Conservation (phyloP, 75 land plant genomes). For the Ceratopteris richardii region DNA sequence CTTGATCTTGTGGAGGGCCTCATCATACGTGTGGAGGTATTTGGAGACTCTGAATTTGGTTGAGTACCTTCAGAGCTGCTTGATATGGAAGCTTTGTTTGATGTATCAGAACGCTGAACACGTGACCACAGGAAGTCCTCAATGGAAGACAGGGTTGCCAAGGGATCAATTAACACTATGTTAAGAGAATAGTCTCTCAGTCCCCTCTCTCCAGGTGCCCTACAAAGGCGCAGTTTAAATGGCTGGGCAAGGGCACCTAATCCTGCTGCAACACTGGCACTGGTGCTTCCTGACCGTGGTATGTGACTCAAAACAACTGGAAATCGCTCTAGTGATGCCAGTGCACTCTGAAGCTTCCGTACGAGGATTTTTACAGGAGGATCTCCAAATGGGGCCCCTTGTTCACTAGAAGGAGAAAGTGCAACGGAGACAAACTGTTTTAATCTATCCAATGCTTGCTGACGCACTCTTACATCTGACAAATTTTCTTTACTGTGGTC, state of each 20-base stretch:
- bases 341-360: slow-evolving; percentile 84
- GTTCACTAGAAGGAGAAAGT: slow-evolving; percentile 26
- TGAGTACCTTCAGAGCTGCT: slow-evolving; percentile 37
- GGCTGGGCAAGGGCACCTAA: slow-evolving; percentile 80
- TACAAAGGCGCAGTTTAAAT: slow-evolving; percentile 76
- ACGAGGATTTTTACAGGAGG: slow-evolving; percentile 64
- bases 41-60: slow-evolving; percentile 34
- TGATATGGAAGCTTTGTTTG: slow-evolving; percentile 34
- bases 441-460: slow-evolving; percentile 60
- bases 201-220: slow-evolving; percentile 76
- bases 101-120: slow-evolving; percentile 54
- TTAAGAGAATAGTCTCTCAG: slow-evolving; percentile 94
- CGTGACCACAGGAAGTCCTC: slow-evolving; percentile 92
- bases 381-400: slow-evolving; percentile 19
- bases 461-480: slow-evolving; percentile 50
- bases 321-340: slow-evolving; percentile 89
- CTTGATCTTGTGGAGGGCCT: slow-evolving; percentile 83
- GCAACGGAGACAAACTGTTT: slow-evolving; percentile 60
- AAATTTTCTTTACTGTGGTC: slow-evolving; percentile 47
- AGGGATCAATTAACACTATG: slow-evolving; percentile 85
- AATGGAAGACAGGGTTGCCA: slow-evolving; percentile 84
- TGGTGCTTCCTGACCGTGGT: slow-evolving; percentile 62
- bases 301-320: slow-evolving; percentile 85
- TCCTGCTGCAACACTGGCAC: slow-evolving; percentile 73
- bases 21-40: slow-evolving; percentile 42